These are phyloP conservation scores for Lentinula lateritia DNA, from an alignment of 768 basidiomycete genomes.

Conservation along the genomic window DNA sequence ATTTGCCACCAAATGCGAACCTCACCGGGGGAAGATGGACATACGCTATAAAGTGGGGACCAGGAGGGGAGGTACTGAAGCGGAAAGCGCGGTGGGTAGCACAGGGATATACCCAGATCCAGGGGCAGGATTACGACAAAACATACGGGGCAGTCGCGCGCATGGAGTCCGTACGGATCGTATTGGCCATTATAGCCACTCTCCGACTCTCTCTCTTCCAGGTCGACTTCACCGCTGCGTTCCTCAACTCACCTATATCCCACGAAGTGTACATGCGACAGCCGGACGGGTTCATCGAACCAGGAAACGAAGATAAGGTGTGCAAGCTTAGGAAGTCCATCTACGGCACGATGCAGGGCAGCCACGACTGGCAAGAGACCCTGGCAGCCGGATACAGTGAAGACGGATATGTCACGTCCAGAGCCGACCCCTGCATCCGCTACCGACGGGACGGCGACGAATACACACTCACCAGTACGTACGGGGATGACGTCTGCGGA, in stretches of 20 bases:
- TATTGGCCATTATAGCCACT: not conserved
- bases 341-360: not conserved
- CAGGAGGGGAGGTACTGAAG: not conserved
- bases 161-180: not conserved
- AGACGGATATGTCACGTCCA: not conserved
- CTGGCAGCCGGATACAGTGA: not conserved
- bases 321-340: not conserved
- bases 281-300: not conserved
- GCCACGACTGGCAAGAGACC: not conserved
- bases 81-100: not conserved
- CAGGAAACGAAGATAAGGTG: not conserved
- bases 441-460: not conserved
- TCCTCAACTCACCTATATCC: not conserved
- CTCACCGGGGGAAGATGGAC: not conserved
- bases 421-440: not conserved
- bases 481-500: not conserved
- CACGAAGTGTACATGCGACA: not conserved
- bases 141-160: not conserved
- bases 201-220: not conserved
- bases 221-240: not conserved
- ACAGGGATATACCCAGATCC: not conserved
- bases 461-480: not conserved
- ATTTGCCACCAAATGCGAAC: not conserved
- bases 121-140: not conserved
- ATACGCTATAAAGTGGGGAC: not conserved